Evolutionary conservation across 768 basidiomycete genomes (phyloP).

Genomic region (Pisolithus microcarpus): DNA sequence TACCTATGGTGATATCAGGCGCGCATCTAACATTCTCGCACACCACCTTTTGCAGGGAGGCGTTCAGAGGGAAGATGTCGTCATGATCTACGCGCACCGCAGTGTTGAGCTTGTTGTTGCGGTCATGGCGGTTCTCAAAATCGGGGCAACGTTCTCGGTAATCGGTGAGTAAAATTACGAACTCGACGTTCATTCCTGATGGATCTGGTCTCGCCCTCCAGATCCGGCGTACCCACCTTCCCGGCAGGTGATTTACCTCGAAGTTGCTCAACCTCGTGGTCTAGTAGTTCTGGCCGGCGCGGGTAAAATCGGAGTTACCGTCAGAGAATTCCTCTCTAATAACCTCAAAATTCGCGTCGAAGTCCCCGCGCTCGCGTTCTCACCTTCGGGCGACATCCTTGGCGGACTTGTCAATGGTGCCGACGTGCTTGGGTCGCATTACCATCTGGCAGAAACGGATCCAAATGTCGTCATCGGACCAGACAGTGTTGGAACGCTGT

Average conservation of each 20-base stretch:
- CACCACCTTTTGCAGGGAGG: conserved; percentile 85
- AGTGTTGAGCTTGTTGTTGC: conserved; percentile 96
- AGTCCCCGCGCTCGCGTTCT: conserved; percentile 81
- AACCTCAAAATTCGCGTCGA: conserved; percentile 85
- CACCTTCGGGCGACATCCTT: conserved; percentile 51
- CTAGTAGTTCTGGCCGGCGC: conserved; percentile 89
- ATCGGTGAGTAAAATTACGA: conserved; percentile 56
- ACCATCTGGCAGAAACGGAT: conserved; percentile 55
- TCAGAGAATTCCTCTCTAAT: conserved; percentile 72
- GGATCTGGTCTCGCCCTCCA: conserved; percentile 23
- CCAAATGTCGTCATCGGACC: conserved; percentile 87
- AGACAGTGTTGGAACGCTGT: conserved; percentile 88
- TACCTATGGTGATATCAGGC: conserved; percentile 75
- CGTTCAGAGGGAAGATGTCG: conserved; percentile 87
- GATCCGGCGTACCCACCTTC: conserved; percentile 96
- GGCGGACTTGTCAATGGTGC: conserved; percentile 48
- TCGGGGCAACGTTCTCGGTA: conserved; percentile 94
- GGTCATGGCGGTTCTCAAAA: conserved; percentile 93
- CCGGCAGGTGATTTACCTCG: conserved; percentile 86
- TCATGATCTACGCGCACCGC: conserved; percentile 96
- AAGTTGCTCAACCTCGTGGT: conserved; percentile 87
- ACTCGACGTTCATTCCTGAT: not conserved
- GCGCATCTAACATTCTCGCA: conserved; percentile 82
- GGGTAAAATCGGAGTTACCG: conserved; percentile 69
- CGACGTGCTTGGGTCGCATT: conserved; percentile 58